Evolutionary conservation across 352 stramenopile species (phyloP).

Genomic region (Hyaloperonospora arabidopsidis): DNA sequence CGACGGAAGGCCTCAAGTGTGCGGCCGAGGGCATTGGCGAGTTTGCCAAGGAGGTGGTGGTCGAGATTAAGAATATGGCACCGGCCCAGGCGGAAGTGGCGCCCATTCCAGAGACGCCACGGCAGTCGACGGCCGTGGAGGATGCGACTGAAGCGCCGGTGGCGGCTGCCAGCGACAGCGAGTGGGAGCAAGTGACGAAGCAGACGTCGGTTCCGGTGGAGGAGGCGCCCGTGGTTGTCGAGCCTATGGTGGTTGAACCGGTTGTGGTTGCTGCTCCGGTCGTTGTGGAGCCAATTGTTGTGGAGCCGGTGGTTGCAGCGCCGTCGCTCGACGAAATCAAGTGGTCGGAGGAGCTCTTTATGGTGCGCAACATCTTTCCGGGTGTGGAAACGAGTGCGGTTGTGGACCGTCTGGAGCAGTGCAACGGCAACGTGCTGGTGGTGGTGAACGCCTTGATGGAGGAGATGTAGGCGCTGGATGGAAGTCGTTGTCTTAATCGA

Average conservation of each 20-base stretch:
- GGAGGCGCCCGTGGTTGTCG: constrained; percentile 35
- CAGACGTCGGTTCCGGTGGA: constrained; percentile 21
- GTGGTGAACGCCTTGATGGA: constrained; percentile 80
- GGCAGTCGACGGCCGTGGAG: constrained; percentile 19
- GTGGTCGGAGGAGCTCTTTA: constrained; percentile 59
- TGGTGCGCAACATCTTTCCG: constrained; percentile 74
- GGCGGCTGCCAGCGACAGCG: constrained; percentile 36
- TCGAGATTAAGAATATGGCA: constrained; percentile 51
- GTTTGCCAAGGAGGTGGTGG: constrained; percentile 71
- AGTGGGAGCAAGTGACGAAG: constrained; percentile 63
- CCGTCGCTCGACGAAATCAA: constrained; percentile 69
- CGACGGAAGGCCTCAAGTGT: constrained; percentile 67
- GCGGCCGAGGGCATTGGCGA: constrained; percentile 61
- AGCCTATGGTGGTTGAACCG: constrained; percentile 25
- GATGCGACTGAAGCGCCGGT: constrained; percentile 11
- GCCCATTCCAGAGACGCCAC: constrained; percentile 22
- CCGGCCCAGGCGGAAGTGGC: constrained; percentile 24
- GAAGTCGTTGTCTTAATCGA: constrained; percentile 11
- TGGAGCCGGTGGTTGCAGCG: constrained; percentile 26
- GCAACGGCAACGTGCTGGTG: constrained; percentile 75
- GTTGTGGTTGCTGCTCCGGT: constrained; percentile 9
- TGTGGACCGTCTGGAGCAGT: constrained; percentile 67
- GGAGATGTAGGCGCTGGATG: constrained; percentile 43
- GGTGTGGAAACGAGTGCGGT: constrained; percentile 34
- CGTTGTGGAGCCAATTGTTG: constrained; percentile 32